phyloP scores from a whole-genome alignment of 306 rosid genomes.

The Gynostemma pentaphyllum region DNA sequence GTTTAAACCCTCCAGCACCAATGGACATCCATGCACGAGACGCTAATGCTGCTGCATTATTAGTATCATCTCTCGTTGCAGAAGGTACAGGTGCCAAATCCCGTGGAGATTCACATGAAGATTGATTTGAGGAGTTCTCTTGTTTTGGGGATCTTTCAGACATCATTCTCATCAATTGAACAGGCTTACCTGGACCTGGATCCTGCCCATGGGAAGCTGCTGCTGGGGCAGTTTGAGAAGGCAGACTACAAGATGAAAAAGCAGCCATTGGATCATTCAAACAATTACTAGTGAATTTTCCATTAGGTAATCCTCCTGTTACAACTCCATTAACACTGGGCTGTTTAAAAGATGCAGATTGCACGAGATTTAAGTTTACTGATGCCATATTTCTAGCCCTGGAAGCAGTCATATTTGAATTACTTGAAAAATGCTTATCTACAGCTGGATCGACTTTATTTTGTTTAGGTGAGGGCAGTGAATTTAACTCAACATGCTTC shows the following conservation, averaged over 20 bases:
- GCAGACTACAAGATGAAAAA: slow-evolving; percentile 43
- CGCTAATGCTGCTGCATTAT: slow-evolving; percentile 80
- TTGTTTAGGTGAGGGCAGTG: slow-evolving; percentile 42
- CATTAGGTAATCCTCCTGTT: slow-evolving; percentile 55
- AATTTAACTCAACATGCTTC: slow-evolving; percentile 67
- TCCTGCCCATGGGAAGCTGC: slow-evolving; percentile 54
- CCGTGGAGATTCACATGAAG: slow-evolving; percentile 41
- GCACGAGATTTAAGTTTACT: slow-evolving; percentile 33
- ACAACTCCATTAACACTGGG: slow-evolving; percentile 45
- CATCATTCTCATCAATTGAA: slow-evolving; percentile 65
- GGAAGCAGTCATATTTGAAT: slow-evolving; percentile 34
- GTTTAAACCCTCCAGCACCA: slow-evolving; percentile 85
- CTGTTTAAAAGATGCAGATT: slow-evolving; percentile 45
- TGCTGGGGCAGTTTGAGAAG: slow-evolving; percentile 41
- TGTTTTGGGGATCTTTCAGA: slow-evolving; percentile 59
- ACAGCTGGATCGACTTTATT: slow-evolving; percentile 39
- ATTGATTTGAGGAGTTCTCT: slow-evolving; percentile 49
- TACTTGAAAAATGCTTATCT: slow-evolving; percentile 43
- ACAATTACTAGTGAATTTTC: slow-evolving; percentile 31
- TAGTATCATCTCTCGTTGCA: slow-evolving; percentile 39
- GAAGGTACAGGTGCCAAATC: slow-evolving; percentile 40
- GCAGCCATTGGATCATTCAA: slow-evolving; percentile 33
- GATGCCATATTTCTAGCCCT: slow-evolving; percentile 48
- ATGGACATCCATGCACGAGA: slow-evolving; percentile 99
- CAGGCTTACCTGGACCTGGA: slow-evolving; percentile 64